phyloP scores from a whole-genome alignment of 768 basidiomycete genomes.

The Rhodocollybia butyracea region DNA sequence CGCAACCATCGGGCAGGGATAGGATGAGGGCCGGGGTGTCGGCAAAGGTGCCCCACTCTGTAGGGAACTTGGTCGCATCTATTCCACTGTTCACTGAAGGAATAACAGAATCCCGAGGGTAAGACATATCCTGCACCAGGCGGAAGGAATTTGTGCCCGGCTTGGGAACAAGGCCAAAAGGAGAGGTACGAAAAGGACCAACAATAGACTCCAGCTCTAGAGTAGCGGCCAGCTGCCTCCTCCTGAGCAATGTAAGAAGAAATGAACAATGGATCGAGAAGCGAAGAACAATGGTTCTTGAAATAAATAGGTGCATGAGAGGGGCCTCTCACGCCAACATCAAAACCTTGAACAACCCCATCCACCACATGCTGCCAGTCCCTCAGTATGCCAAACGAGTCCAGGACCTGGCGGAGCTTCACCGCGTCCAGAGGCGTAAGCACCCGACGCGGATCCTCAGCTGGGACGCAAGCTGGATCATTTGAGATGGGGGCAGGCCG shows the following conservation, averaged over 20 bases:
- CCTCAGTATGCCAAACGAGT: conserved; percentile 11
- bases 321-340: conserved; percentile 31
- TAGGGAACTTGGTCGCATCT: conserved; percentile 25
- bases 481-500: conserved; percentile 15
- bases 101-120: conserved; percentile 17
- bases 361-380: conserved; percentile 25
- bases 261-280: no score
- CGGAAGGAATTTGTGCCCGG: conserved; percentile 18
- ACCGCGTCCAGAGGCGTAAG: conserved; percentile 26
- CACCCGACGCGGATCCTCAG: conserved; percentile 31
- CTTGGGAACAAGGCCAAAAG: conserved; percentile 37
- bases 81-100: conserved; percentile 29
- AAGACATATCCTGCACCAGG: conserved; percentile 33
- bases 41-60: conserved; percentile 36
- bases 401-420: conserved; percentile 12
- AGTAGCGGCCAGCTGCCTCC: no score
- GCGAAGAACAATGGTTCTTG: no score
- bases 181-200: conserved; percentile 38
- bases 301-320: no score
- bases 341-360: conserved; percentile 32
- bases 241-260: no score
- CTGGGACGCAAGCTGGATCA: no score
- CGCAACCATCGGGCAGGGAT: conserved; percentile 25
- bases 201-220: conserved; percentile 27
- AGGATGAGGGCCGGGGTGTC: conserved; percentile 21